A percentile compares a stretch with the other conserved stretches of the same genome.
These are phyloP conservation scores for Ogataea zsoltii DNA, from an alignment of 805 yeast genomes.

Conservation along the genomic window DNA sequence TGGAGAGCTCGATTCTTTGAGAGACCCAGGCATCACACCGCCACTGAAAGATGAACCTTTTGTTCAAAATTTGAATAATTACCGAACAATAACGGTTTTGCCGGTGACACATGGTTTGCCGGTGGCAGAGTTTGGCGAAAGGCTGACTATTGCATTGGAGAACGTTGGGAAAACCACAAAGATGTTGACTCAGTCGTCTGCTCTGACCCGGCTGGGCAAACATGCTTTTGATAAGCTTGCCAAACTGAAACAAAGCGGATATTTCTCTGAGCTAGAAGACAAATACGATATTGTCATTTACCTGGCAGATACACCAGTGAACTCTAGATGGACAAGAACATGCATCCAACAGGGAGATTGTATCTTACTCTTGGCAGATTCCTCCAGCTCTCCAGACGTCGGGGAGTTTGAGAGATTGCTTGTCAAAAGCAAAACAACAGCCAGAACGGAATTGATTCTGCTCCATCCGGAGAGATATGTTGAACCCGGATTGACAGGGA, in stretches of 20 bases:
- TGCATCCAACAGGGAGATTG: conserved; percentile 96
- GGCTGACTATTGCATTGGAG: conserved; percentile 68
- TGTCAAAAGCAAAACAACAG: conserved; percentile 74
- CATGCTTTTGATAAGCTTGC: conserved; percentile 92
- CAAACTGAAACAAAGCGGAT: conserved; percentile 81
- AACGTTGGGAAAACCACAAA: conserved; percentile 72
- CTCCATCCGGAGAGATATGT: conserved; percentile 83
- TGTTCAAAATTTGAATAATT: conserved; percentile 45
- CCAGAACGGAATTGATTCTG: conserved; percentile 82
- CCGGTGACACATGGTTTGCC: conserved; percentile 86
- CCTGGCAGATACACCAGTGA: conserved; percentile 80
- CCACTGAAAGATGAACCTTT: conserved; percentile 35
- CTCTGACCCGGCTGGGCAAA: conserved; percentile 78
- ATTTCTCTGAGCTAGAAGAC: conserved; percentile 89
- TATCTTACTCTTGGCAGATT: conserved; percentile 85
- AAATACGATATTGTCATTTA: conserved; percentile 84
- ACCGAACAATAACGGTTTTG: conserved; percentile 79
- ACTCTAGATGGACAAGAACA: conserved; percentile 87
- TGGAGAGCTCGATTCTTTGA: conserved; percentile 12
- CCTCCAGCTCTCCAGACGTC: conserved; percentile 64
- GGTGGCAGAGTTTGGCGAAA: conserved; percentile 78
- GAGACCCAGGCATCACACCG: conserved; percentile 30
- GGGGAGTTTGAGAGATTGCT: conserved; percentile 86
- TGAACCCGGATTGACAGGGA: conserved; percentile 78
- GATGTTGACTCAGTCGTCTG: conserved; percentile 79